Conservation (phyloP, 345 rosid species). For the Aegle marmelos region DNA sequence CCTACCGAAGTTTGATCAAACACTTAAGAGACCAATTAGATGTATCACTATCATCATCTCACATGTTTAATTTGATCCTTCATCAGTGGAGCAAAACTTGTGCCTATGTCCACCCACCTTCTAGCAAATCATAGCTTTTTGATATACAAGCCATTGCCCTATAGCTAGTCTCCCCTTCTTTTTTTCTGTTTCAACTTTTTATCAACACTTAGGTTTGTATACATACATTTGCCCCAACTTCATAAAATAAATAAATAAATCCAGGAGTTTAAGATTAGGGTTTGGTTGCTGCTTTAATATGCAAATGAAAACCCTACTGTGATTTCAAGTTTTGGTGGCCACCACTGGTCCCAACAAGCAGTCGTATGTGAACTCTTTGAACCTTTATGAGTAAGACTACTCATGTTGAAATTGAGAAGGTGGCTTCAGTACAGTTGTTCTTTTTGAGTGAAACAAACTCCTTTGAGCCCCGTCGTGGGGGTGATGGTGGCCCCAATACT, state of each 20-base stretch:
- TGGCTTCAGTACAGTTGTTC: conserved; percentile 24
- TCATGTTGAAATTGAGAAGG: conserved; percentile 26
- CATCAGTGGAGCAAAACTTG: conserved; percentile 63
- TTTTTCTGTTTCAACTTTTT: neutral
- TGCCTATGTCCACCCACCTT: conserved; percentile 32
- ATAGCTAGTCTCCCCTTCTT: neutral
- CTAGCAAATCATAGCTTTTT: conserved; percentile 2
- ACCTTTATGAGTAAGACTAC: conserved; percentile 27
- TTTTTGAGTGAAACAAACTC: conserved; percentile 30
- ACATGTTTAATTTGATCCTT: conserved; percentile 43
- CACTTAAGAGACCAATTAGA: conserved; percentile 26
- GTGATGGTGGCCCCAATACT: conserved; percentile 34
- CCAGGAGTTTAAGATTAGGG: neutral
- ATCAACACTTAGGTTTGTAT: neutral
- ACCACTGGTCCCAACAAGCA: conserved; percentile 31
- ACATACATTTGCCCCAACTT: neutral
- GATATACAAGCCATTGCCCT: neutral
- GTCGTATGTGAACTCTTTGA: conserved; percentile 14
- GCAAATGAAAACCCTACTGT: neutral
- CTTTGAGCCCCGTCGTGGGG: conserved; percentile 26
- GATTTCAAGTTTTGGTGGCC: conserved; percentile 2
- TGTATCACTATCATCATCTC: conserved; percentile 42
- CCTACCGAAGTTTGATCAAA: conserved; percentile 19
- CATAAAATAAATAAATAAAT: neutral
- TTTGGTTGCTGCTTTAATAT: neutral